phyloP scores from a whole-genome alignment of 768 basidiomycete species.

The Hortiboletus flavorubellus region DNA sequence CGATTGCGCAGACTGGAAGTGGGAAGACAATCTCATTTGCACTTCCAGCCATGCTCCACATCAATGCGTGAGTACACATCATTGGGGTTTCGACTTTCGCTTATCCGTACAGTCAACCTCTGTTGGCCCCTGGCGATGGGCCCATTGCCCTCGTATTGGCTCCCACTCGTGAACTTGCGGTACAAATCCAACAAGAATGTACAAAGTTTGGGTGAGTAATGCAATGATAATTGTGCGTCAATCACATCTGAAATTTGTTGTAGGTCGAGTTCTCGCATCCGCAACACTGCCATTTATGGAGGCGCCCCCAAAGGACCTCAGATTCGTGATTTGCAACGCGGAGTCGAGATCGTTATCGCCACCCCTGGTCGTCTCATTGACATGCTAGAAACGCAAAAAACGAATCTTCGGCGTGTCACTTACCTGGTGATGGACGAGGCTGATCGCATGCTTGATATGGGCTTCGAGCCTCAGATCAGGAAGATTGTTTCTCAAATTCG shows the following conservation, averaged over 20 bases:
- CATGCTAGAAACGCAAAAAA: constrained; percentile 96
- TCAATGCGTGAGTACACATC: constrained; percentile 79
- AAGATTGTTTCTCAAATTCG: constrained; percentile 98
- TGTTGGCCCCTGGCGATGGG: constrained; percentile 91
- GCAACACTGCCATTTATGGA: constrained; percentile 98
- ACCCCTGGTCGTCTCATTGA: constrained; percentile 99
- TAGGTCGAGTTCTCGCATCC: constrained; percentile 88
- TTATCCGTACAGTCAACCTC: constrained; percentile 65
- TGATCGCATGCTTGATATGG: constrained; percentile 99
- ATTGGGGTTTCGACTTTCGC: neutral
- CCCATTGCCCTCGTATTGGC: constrained; percentile 96
- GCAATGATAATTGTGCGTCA: neutral
- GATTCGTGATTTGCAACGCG: constrained; percentile 95
- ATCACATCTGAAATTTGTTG: constrained; percentile 2
- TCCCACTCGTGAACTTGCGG: constrained; percentile 96
- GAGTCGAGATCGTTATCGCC: constrained; percentile 98
- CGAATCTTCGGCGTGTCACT: constrained; percentile 92
- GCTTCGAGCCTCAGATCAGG: constrained; percentile 99
- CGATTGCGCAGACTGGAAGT: constrained; percentile 97
- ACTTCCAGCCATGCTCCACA: constrained; percentile 98
- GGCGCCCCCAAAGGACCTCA: constrained; percentile 99
- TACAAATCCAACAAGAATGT: constrained; percentile 98
- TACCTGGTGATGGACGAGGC: constrained; percentile 99
- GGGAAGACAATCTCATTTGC: constrained; percentile 99
- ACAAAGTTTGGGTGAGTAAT: constrained; percentile 89